Base-by-base conservation (phyloP, 2,329 filamentous ascomycete genomes). In the Colletotrichum sp. region DNA sequence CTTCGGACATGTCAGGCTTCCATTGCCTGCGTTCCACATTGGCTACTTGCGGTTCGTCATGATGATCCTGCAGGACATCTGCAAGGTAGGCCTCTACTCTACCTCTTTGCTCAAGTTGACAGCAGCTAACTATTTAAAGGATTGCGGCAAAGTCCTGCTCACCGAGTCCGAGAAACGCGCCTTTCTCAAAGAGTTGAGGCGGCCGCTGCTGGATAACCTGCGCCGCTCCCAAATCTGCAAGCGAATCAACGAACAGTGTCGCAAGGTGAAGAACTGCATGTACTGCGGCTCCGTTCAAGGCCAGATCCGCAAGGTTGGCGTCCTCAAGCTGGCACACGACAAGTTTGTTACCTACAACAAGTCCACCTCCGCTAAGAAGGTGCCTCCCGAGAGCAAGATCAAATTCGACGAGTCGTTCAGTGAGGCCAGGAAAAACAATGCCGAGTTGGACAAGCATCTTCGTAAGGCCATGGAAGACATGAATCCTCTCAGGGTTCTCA, bases 21-120 rank as follows among this genome's bases (percentile, higher is more conserved):
- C 96, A 2, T 89, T 99, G 68, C 97, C 97, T 6, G 95, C 94
- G 59, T 99, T 99, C 82, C 97, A 99, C 83, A 96, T 99, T 78
- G 97, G 97, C 48, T 99, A 98, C 83, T 91, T 99, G 80, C 97
- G 96, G 83, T 96, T 98, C 83, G 95, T 97, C 78, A 96, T 98
- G 82, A 93, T 93, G 60, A 96, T 98, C 72, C 89, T 99, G 28
- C 96, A 99, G 83, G 94, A 97, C 81, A 98, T 99, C 78, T 99
- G 97, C 92, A 99, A 98, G 82, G 86, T 90, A 82, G 59, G 82
- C 65, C 8, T 24, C 26, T 32, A 14, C 21, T 16, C 9, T 14
- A 57, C 7, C 8, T 32, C 12, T 28, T 32, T 24, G 18, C 30
- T n/a, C 30, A 43, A 32, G 26, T 32, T 32, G 26, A 30, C 34